Base-by-base conservation (phyloP, 2,329 filamentous ascomycete genomes). In the Cercospora beticola region DNA sequence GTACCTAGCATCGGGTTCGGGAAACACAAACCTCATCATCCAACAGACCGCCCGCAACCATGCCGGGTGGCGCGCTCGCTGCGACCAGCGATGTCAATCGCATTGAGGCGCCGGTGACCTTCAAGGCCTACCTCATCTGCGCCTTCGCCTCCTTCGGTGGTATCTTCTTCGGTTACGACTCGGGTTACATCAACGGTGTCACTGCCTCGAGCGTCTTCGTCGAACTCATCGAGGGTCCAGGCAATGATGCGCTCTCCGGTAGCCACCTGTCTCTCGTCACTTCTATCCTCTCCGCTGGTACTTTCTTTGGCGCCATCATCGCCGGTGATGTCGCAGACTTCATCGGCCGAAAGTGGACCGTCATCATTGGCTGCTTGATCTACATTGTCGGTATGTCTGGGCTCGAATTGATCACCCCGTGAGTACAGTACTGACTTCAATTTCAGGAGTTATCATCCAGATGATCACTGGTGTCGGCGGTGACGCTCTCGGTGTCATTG, bases 81-180 rank as follows among this genome's bases (percentile, higher is more conserved):
- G 83, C 82, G 68, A 83, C 84, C 66, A 74, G 80, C 75, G 84
- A 88, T 75, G 81, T 84, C 73, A 79, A 79, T 73, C 85, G 85
- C 74, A 82, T 90, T 73, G 82, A 84, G 77, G 83, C 83, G 36
- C 83, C 83, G 3, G 81, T 84, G 58, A 84, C 82, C 5, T 74
- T 80, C 68, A 82, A 82, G 70, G 82, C 81, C 65, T 75, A 76
- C 71, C 70, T 77, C 49, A 72, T 84, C 26, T 83, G 82, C 73
- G 81, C 81, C 36, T 84, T 83, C 67, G 82, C 82, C 3, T 81
- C 82, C n/a, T 83, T 84, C 71, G 83, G 83, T 70, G 82, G 83
- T 73, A 90, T 92, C 81, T 90, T 92, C 83, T 91, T 92, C 81
- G 91, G 91, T 61, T 93, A 91, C 80, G 91, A 93, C 76, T 91